Percentiles rank a stretch among this genome's conserved stretches.
phyloP scores from a whole-genome alignment of 331 rosid genomes.

The Erythrophleum ivorense region DNA sequence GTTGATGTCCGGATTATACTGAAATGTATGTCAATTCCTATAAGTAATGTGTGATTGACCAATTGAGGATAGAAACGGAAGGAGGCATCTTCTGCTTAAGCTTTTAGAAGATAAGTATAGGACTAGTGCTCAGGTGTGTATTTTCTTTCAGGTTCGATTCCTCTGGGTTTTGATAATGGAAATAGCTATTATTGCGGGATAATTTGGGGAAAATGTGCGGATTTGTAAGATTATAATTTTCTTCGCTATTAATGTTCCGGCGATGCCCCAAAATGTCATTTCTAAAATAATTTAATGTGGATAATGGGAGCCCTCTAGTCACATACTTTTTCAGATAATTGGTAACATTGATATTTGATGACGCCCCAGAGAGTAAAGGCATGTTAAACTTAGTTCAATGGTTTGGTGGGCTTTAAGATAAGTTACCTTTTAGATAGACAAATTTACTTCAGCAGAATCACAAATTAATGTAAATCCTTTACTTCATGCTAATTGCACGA shows the following conservation, averaged over 20 bases:
- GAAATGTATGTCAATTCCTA: neutral
- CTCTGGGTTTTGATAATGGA: neutral
- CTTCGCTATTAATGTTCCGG: neutral
- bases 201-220: neutral
- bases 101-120: neutral
- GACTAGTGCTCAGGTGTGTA: neutral
- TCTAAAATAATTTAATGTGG: neutral
- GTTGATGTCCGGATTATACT: neutral
- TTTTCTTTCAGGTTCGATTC: neutral
- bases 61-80: neutral
- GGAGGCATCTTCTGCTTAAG: neutral
- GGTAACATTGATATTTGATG: neutral
- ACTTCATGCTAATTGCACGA: conserved; percentile 12
- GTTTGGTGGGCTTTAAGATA: neutral
- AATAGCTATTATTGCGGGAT: neutral
- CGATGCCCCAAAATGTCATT: neutral
- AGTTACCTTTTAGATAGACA: neutral
- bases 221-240: neutral
- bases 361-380: neutral
- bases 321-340: neutral
- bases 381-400: conserved; percentile 4
- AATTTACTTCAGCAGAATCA: neutral
- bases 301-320: neutral
- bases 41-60: neutral
- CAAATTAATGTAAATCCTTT: conserved; percentile 14